phyloP scores from a whole-genome alignment of 306 rosid species.

The Hippophae gyantsensis region DNA sequence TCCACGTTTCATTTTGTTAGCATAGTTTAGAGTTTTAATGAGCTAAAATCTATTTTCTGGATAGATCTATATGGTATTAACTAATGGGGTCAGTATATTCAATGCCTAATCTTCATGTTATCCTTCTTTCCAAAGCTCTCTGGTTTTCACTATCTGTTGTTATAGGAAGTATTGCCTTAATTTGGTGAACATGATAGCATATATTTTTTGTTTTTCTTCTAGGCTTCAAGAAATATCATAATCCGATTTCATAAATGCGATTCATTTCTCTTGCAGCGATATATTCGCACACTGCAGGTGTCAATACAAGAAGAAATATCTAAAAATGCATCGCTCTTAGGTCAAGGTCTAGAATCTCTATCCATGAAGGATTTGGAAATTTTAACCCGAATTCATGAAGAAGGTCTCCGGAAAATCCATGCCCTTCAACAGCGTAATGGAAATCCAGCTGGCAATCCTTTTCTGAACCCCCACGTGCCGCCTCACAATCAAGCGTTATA shows the following conservation, averaged over 20 bases:
- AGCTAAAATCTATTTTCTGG: too few species aligned
- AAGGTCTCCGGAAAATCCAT: conserved; percentile 91
- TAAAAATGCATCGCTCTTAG: conserved; percentile 86
- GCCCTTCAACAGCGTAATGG: conserved; percentile 82
- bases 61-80: too few species aligned
- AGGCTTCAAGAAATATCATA: neutral
- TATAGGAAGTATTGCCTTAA: too few species aligned
- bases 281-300: conserved; percentile 81
- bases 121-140: too few species aligned
- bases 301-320: conserved; percentile 98
- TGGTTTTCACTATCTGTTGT: too few species aligned
- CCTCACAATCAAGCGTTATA: conserved; percentile 72
- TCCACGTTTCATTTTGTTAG: too few species aligned
- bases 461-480: conserved; percentile 62
- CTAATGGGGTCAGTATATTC: neutral
- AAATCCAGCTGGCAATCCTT: conserved; percentile 66
- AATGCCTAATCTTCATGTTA: neutral
- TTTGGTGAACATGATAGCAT: too few species aligned
- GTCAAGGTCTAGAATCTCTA: conserved; percentile 89
- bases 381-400: conserved; percentile 80
- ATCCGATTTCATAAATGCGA: conserved; percentile 15
- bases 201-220: conserved; percentile 2
- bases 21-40: too few species aligned
- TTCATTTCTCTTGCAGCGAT: conserved; percentile 60
- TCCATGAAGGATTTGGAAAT: conserved; percentile 95